Evolutionary conservation across 2,329 filamentous ascomycete genomes (phyloP), one percentile per base, ranked within the genome.

Genomic region (Bipolaris bicolor): DNA sequence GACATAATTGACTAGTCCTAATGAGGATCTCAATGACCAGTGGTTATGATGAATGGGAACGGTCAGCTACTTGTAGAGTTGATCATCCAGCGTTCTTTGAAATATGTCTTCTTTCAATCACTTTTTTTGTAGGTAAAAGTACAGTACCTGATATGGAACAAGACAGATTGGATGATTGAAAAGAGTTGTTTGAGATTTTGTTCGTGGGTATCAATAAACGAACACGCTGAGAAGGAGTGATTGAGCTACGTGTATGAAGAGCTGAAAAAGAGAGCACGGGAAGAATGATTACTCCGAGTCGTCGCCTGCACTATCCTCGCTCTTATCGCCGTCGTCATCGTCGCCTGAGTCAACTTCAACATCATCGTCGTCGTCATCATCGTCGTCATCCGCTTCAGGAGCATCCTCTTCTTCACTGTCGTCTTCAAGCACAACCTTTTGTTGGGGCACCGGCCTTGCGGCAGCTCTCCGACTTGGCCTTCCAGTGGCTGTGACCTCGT

Each of bases 391-490:
- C 16, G 62, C 57, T 0, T 66, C 54, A 15, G 65, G 58, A 1
- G 61, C 63, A 3, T 58, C 60, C 5, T 58, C 67, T n/a, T 66
- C 65, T 11, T 69, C 65, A 22, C 67, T 67, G 22, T 70, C 65
- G n/a, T 69, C 63, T 5, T 62, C 62, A 24, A 71, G 52, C 11
- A 69, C 63, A 22, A 68, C 49, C 31, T 68, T 65, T 48, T 67
- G 68, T 22, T 64, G 51, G 10, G 60, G 62, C 24, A 57, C 57
- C 3, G 59, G 58, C 43, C 51, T 64, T 24, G 62, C 64, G 20
- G 65, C 63, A 29, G 64, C 63, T 50, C 70, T 63, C 2, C 73
- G 70, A 48, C 65, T 65, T 5, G 72, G 74, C 7, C 71, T 56
- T 22, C 72, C 69, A 33, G 63, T 64, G 7, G 61, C 60, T n/a